Evolutionary conservation across 495 filamentous ascomycete genomes (phyloP), one percentile per base, ranked within the genome.

Genomic region (Diplogelasinospora grovesii): DNA sequence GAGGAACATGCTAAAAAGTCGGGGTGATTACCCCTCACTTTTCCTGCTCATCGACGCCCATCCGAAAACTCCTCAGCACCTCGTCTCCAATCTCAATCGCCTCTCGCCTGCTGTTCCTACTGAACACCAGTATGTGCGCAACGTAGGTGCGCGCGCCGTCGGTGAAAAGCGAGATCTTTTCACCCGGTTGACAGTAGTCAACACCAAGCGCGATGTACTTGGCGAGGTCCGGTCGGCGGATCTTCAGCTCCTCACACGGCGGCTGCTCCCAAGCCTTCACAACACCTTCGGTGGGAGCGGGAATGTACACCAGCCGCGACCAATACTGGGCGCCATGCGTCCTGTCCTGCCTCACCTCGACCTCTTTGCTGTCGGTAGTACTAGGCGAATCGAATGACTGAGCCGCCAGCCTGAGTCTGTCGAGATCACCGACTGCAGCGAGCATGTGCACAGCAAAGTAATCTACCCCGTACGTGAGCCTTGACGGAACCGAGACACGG

Each of bases 401-500:
- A 0, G 61, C 37, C 0, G 55, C 32, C 11, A 60, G 21, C 6
- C 41, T 29, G 16, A 64, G 32, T 13, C 63, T 46, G 1, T 29
- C 44, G 5, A 22, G 10, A 20, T 68, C 65, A 14, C 30, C 53
- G 1, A 57, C 33, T 0, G 59, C 52, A 22, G 57, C 53, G 1
- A 69, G 48, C 44, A 70, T 52, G 31, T 43, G 52, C 6, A 53
- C 53, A 4, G 43, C 63, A 25, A 54, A 65, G 46, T 58, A 66
- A 29, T 68, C 64, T 7, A 72, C 56, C 13, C 68, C 67, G 43
- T 68, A 67, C 0, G 67, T 63, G 13, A 48, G 41, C 8, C 46
- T 28, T 0, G 53, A 39, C 2, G 56, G 52, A 1, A 49, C 40
- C 4, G 53, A 48, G 19, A 48, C 61, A 18, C 50, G 48, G 36